Evolutionary conservation across 148 eudicot species (phyloP).

Genomic region (Chenopodium suecicum): DNA sequence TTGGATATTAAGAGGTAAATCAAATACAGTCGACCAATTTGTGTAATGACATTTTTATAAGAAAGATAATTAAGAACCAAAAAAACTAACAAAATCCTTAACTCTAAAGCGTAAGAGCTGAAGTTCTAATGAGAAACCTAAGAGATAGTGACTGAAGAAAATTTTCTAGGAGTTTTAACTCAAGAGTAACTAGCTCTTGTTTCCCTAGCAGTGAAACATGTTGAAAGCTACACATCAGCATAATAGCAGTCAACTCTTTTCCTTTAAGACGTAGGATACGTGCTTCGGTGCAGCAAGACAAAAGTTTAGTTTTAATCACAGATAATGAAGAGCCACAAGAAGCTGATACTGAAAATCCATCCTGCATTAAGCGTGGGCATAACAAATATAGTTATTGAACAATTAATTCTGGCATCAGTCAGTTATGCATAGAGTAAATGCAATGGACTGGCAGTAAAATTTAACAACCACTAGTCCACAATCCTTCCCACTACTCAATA

Average conservation of each 20-base stretch:
- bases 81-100: background rate
- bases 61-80: too few relatives aligned
- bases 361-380: too few relatives aligned
- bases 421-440: background rate
- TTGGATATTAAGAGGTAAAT: too few relatives aligned
- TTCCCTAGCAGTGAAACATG: background rate
- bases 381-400: background rate
- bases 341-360: too few relatives aligned
- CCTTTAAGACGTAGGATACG: background rate
- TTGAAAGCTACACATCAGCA: background rate
- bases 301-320: background rate
- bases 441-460: background rate
- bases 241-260: background rate
- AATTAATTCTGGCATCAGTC: background rate
- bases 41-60: too few relatives aligned
- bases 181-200: background rate
- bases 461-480: background rate
- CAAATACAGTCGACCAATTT: too few relatives aligned
- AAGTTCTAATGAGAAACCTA: background rate
- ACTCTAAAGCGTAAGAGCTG: background rate
- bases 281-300: too few relatives aligned
- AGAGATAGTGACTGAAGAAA: background rate
- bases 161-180: background rate
- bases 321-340: too few relatives aligned
- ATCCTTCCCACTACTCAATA: background rate